Base-by-base conservation (phyloP, 306 rosid species). In the Gillenia trifoliata region DNA sequence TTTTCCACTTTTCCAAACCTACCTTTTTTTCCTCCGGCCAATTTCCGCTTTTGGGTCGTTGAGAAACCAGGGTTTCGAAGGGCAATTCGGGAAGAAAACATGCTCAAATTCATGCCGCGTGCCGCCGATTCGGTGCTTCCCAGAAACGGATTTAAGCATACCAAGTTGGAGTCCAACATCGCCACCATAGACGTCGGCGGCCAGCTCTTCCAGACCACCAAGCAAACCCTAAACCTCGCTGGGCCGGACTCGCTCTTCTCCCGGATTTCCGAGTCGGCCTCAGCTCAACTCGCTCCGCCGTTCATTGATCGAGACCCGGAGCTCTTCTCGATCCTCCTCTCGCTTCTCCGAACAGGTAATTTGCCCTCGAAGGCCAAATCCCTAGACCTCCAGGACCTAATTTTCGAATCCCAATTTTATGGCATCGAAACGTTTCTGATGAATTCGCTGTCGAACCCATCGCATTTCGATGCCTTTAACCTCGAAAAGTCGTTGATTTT, bases 261-360 rank as follows among this genome's bases (percentile, higher is more conserved):
- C 9, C 66, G 76, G 38, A 80, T 93, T 36, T 79, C 84, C 3
- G 85, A 86, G 31, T 56, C 11, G 47, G 16, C 63, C 23, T 31
- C 81, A 2, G 7, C 52, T 8, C 70, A 19, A 4, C 40, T 47
- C 80, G 9, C 76, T 1, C 70, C 82, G 12, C 85, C 93, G 0
- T 95, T 95, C 64, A 26, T 95, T 22, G 98, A 95, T 69, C 84
- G 99, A 10, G 98, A 95, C 86, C 99, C 99, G 0, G 97, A 92
- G 60, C 45, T 92, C 34, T 95, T 95, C 82, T 88, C 98, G 0
- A 72, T 90, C 50, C 75, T 95, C 23, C 97, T 95, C 77, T 95
- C 98, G 6, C 96, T 95, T 72, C 98, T 95, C 76, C 38, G 99
- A 11, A 95, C 95, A 0, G 97, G 99, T 36, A 89, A 86, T 74